phyloP scores from a whole-genome alignment of 257 asterid genomes.

The Osmanthus fragrans region DNA sequence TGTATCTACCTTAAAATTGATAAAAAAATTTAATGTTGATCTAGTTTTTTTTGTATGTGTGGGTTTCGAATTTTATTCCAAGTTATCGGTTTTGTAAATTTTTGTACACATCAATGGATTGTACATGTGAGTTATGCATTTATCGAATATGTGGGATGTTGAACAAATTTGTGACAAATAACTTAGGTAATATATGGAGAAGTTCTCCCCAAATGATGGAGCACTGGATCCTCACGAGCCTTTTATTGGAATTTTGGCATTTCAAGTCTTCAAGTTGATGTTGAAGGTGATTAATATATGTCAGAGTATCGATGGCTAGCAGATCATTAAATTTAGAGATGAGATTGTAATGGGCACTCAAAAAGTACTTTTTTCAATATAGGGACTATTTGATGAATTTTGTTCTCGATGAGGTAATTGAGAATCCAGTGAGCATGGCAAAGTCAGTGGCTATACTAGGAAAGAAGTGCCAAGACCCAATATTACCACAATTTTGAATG shows the following conservation, averaged over 20 bases:
- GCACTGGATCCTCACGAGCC: slow-evolving; percentile 45
- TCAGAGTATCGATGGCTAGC: slow-evolving; percentile 60
- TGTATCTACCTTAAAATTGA: too few relatives aligned
- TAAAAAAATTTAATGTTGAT: too few relatives aligned
- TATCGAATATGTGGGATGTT: too few relatives aligned
- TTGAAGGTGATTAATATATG: slow-evolving; percentile 67
- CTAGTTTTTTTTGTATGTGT: too few relatives aligned
- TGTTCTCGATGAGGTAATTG: slow-evolving; percentile 62
- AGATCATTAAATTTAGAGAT: slow-evolving; percentile 54
- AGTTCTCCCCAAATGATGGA: too few relatives aligned
- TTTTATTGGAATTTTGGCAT: slow-evolving; percentile 60
- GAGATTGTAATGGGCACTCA: slow-evolving; percentile 63
- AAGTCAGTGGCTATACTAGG: slow-evolving; percentile 60
- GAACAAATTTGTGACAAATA: too few relatives aligned
- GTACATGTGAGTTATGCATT: too few relatives aligned
- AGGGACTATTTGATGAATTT: slow-evolving; percentile 63
- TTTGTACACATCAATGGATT: too few relatives aligned
- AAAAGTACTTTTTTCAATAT: slow-evolving; percentile 63
- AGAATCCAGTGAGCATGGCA: slow-evolving; percentile 49
- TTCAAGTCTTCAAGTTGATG: slow-evolving; percentile 74
- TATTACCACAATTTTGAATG: slow-evolving; percentile 54
- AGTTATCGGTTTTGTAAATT: too few relatives aligned
- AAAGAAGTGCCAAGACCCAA: slow-evolving; percentile 62
- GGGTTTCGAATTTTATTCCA: too few relatives aligned
- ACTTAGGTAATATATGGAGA: too few relatives aligned